Conservation (phyloP, 495 filamentous ascomycete species). For the Cercophora sp. region DNA sequence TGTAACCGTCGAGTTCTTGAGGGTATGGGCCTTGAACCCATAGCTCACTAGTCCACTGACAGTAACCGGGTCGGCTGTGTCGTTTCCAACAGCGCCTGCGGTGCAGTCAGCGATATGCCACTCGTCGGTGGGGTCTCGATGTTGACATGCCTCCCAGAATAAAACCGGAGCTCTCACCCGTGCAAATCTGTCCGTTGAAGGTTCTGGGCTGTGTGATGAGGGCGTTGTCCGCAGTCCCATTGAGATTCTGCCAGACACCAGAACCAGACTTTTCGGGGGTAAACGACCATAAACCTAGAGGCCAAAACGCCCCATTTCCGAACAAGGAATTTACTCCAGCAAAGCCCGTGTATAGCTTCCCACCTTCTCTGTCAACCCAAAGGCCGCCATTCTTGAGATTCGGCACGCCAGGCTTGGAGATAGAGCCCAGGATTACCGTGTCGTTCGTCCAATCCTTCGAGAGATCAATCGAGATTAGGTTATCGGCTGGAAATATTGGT, state of each 20-base stretch:
- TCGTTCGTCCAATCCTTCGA: conserved; percentile 16
- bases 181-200: conserved; percentile 13
- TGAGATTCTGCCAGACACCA: conserved; percentile 21
- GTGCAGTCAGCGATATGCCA: too few species aligned
- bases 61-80: neutral
- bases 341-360: conserved; percentile 22
- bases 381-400: conserved; percentile 17
- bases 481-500: conserved; percentile 8
- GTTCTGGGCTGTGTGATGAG: conserved; percentile 17
- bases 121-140: too few species aligned
- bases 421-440: conserved; percentile 14
- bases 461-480: conserved; percentile 21
- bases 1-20: neutral
- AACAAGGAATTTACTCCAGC: conserved; percentile 14
- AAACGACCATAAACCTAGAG: conserved; percentile 23
- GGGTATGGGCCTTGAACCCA: conserved; percentile 9
- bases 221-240: conserved; percentile 15
- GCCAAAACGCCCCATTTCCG: conserved; percentile 7
- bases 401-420: conserved; percentile 15
- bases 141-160: conserved; percentile 20
- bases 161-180: conserved; percentile 19
- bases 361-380: conserved; percentile 18
- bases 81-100: conserved; percentile 5
- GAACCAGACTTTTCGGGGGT: conserved; percentile 9
- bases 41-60: conserved; percentile 16